phyloP scores from a whole-genome alignment of 768 basidiomycete species.

The Boletus sp. region DNA sequence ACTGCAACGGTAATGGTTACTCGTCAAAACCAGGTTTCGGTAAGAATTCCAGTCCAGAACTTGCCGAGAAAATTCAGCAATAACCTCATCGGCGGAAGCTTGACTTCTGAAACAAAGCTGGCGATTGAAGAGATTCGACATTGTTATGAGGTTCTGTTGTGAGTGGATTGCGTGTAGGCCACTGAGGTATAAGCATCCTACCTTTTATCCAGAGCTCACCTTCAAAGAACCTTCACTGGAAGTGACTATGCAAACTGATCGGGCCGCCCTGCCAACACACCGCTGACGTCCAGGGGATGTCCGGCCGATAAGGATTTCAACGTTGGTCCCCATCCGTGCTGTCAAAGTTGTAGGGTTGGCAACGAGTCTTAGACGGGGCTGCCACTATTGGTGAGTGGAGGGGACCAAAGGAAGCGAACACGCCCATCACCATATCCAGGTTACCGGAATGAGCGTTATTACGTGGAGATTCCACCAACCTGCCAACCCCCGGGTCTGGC shows the following conservation, averaged over 20 bases:
- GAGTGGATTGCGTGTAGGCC: not conserved
- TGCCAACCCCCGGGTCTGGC: constrained; percentile 10
- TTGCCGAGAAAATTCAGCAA: not conserved
- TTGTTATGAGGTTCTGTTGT: not conserved
- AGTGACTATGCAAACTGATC: not conserved
- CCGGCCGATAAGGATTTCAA: not conserved
- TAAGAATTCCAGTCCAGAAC: not conserved
- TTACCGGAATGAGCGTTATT: not conserved
- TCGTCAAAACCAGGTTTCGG: not conserved
- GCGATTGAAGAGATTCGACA: not conserved
- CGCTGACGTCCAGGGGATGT: accelerated
- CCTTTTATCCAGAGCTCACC: constrained; percentile 10
- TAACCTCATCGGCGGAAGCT: not conserved
- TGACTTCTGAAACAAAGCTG: not conserved
- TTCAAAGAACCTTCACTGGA: not conserved
- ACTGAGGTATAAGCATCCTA: not conserved
- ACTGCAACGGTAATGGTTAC: not conserved
- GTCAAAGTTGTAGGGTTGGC: not conserved
- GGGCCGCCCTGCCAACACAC: not conserved
- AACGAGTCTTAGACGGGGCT: not conserved
- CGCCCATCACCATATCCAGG: too few relatives aligned
- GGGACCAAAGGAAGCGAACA: not conserved
- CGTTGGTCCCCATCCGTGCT: not conserved
- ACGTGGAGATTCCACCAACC: not conserved
- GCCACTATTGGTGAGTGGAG: not conserved